Percentiles rank a stretch among this genome's conserved stretches.
phyloP scores from a whole-genome alignment of 495 filamentous ascomycete genomes.

The Mycothermus thermophilus region DNA sequence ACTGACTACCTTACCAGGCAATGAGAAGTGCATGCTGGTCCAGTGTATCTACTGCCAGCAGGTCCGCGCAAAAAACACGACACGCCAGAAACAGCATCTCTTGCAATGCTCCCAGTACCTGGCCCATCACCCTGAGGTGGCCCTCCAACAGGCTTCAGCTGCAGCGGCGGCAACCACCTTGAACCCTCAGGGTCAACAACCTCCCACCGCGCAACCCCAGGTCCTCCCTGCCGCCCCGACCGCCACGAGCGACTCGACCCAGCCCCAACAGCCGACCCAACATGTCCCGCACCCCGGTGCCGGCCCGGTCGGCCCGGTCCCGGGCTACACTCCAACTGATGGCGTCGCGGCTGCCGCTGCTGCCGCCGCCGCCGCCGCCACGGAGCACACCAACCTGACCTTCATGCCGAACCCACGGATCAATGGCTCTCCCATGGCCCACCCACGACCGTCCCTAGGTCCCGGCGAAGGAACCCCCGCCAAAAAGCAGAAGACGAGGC shows the following conservation, averaged over 20 bases:
- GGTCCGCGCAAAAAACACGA: constrained; percentile 20
- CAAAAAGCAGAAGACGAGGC: constrained; percentile 16
- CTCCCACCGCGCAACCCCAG: background rate
- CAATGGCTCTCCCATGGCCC: constrained; percentile 10
- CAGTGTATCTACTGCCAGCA: constrained; percentile 19
- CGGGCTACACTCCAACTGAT: too few relatives aligned
- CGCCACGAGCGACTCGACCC: background rate
- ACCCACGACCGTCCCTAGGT: constrained; percentile 9
- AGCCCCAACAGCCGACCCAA: too few relatives aligned
- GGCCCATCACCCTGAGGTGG: constrained; percentile 15
- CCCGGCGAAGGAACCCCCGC: constrained; percentile 13
- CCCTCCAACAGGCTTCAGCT: constrained; percentile 7
- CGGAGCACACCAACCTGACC: constrained; percentile 9
- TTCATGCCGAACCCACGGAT: constrained; percentile 20
- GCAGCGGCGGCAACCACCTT: background rate
- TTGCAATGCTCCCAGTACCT: constrained; percentile 14
- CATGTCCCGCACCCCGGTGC: too few relatives aligned
- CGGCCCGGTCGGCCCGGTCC: too few relatives aligned
- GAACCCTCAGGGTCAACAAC: background rate
- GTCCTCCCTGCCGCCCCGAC: background rate
- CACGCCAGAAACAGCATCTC: constrained; percentile 21
- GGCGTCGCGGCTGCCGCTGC: too few relatives aligned
- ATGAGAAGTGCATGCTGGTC: constrained; percentile 13
- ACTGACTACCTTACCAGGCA: too few relatives aligned
- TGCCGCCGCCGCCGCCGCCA: background rate